Percentiles rank a stretch among this genome's conserved stretches.
Conservation (phyloP, 805 yeast genomes). For the Yarrowia sp. region DNA sequence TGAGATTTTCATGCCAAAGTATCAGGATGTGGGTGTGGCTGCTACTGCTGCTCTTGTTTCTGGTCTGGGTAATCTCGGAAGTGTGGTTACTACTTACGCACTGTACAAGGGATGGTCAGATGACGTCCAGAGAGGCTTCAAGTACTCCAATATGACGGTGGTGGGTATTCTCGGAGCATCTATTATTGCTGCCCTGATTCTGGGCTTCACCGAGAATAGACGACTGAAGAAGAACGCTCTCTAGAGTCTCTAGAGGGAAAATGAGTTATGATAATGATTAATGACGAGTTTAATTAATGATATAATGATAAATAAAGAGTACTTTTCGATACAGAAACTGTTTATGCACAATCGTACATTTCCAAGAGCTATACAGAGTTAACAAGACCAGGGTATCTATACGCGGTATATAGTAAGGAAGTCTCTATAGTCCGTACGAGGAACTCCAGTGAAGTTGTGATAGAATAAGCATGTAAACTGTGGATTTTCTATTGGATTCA, state of each 20-base stretch:
- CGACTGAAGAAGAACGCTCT: neutral
- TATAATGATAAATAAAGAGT: neutral
- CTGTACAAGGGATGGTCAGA: conserved; percentile 85
- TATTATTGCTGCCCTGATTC: conserved; percentile 50
- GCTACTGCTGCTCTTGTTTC: conserved; percentile 79
- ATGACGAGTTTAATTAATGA: neutral
- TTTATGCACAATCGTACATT: too few species aligned
- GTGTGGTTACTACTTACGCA: conserved; percentile 83
- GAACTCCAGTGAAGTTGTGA: too few species aligned
- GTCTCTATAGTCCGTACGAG: too few species aligned
- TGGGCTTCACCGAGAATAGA: conserved; percentile 29
- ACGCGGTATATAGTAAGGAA: too few species aligned
- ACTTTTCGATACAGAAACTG: too few species aligned
- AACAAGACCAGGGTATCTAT: too few species aligned
- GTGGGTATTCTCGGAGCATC: conserved; percentile 74
- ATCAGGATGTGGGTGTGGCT: conserved; percentile 84
- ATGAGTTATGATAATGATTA: too few species aligned
- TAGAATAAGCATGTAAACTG: too few species aligned
- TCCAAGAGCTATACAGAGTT: too few species aligned
- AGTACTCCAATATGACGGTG: conserved; percentile 79
- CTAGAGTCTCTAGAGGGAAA: too few species aligned
- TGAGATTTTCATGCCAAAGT: conserved; percentile 64
- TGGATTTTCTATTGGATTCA: too few species aligned
- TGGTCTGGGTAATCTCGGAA: conserved; percentile 84
- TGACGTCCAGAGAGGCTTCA: conserved; percentile 59